Evolutionary conservation across 2,329 filamentous ascomycete species (phyloP), one percentile per base, ranked within the genome.

Genomic region (Metarhizium robertsii): DNA sequence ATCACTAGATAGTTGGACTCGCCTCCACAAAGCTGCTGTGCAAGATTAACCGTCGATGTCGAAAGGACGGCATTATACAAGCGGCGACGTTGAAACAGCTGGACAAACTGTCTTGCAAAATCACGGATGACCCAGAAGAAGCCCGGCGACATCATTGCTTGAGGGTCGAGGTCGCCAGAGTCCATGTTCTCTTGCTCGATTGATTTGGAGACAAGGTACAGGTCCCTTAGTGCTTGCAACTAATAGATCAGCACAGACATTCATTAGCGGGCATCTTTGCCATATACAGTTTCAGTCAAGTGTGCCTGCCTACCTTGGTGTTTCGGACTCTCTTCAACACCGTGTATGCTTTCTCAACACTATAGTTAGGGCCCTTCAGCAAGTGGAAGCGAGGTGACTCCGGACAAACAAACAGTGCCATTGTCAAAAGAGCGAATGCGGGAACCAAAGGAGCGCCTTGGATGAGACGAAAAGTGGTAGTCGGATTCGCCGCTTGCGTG

Each of bases 331-430:
- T 66, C 6, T 60, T 59, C 20, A 75, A 59, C 16, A 70, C 67
- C 0, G 59, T 48, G n/a, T 68, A 74, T 0, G 73, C 73, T 51
- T 67, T 68, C 50, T 67, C 61, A 0, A 70, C 69, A 36, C 66
- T 64, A 49, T 71, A 73, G 43, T 69, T 69, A 3, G 68, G 64
- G 6, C 69, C 70, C 18, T 64, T 66, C n/a, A 71, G 66, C 61
- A 75, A 68, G 55, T 73, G 71, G 52, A 72, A 75, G 0, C 73
- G 68, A 3, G 73, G 73, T 13, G 70, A 73, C 53, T 75, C 73
- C 6, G 72, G 70, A 36, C 72, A 75, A 53, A 73, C 71, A 16
- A 63, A 69, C 11, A 73, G 47, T 1, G 64, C 57, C 1, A 69
- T 59, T 18, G 72, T 53, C 14, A 75, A 64, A 16, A 74, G 62